Evolutionary conservation across 148 eudicot genomes (phyloP), one percentile per base, ranked within the genome.

Genomic region (Vaccinium darrowii): DNA sequence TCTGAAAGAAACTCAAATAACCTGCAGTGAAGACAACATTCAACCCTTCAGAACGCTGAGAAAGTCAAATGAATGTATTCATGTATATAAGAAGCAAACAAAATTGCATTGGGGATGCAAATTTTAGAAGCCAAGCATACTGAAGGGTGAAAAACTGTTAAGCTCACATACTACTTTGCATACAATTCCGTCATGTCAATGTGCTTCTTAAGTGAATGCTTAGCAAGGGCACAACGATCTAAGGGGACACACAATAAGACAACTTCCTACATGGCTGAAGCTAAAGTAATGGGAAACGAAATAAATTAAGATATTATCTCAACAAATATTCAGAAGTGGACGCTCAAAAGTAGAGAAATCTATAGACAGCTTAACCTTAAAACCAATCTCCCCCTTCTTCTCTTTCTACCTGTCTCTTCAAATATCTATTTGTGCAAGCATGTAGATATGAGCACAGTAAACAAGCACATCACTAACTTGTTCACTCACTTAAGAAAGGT

Each of bases 1-100:
- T 93, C 96, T 56, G 93, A 91, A 77, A 97, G 95, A 87, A 90
- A 93, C 92, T 97, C 99, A 86, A 97, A 97, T 73, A 97, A 88
- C 96, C 99, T 96, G 97, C 89, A 86, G 72, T n/a, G 50, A 74
- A 78, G 43, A 81, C 79, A 43, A 76, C 15, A 62, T 19, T 71
- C 14, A 69, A 85, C 71, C 18, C 21, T 84, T 87, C 63, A 87
- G 58, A 60, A 86, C 50, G 52, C 30, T 21, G 74, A 16, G 39
- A 12, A 57, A 67, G 71, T 43, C 60, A 54, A 49, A 43, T 36
- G 43, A 30, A 5, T 2, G 12, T 5, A 25, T 43, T 23, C 7
- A 43, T 36, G 19, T 49, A 1, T 16, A 16, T 19, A n/a, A 25
- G 11, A 23, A 39, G 15, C 14, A 23, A 4, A 54, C 7, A 72